These are phyloP conservation scores for Russula foetens DNA, from an alignment of 768 basidiomycete genomes.

Conservation along the genomic window DNA sequence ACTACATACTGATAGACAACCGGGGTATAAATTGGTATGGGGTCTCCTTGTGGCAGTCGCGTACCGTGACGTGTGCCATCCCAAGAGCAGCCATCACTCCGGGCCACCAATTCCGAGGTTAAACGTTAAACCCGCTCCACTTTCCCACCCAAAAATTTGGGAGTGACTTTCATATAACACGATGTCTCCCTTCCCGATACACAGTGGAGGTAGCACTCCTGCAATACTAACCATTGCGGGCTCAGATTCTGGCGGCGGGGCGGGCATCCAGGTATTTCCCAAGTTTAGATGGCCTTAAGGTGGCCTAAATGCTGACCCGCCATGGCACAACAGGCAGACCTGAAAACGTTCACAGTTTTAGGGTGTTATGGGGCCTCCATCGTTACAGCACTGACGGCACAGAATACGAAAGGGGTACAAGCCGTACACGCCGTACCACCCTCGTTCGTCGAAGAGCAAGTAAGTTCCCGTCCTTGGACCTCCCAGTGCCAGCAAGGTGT, in stretches of 20 bases:
- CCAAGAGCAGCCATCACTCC: too few species aligned
- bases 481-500: background rate
- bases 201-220: background rate
- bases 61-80: too few species aligned
- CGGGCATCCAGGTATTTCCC: conserved; percentile 76
- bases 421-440: conserved; percentile 61
- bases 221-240: conserved; percentile 68
- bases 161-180: background rate
- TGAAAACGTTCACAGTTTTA: conserved; percentile 76
- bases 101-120: too few species aligned
- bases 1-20: too few species aligned
- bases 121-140: too few species aligned
- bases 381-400: conserved; percentile 81
- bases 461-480: conserved; percentile 24
- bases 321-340: conserved; percentile 68
- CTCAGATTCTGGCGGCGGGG: conserved; percentile 78
- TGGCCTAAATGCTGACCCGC: background rate
- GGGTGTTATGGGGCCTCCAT: conserved; percentile 76
- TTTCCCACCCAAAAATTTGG: too few species aligned
- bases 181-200: background rate
- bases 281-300: background rate
- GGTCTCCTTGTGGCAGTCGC: too few species aligned
- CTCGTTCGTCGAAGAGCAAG: conserved; percentile 70
- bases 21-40: too few species aligned
- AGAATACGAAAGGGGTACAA: conserved; percentile 82